Evolutionary conservation across 495 filamentous ascomycete genomes (phyloP).

Genomic region (Monascus purpureus): DNA sequence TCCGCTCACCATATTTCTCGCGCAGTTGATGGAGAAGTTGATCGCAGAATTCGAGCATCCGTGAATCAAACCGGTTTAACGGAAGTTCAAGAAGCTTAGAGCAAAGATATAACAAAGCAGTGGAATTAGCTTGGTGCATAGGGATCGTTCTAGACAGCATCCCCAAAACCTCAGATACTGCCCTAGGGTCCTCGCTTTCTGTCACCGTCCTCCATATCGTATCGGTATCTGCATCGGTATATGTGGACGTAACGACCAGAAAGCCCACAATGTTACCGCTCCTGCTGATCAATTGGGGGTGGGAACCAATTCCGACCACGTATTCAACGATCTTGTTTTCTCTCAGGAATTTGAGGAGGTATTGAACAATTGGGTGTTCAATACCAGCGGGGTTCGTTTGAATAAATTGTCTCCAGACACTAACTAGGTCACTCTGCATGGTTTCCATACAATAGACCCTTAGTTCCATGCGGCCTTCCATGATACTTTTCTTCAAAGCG

Average conservation of each 20-base stretch:
- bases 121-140: slow-evolving; percentile 34
- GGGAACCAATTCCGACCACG: slow-evolving; percentile 80
- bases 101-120: slow-evolving; percentile 54
- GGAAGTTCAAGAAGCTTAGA: slow-evolving; percentile 58
- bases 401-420: slow-evolving; percentile 41
- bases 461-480: slow-evolving; percentile 79
- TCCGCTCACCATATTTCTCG: slow-evolving; percentile 13
- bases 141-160: slow-evolving; percentile 59
- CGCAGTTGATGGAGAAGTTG: slow-evolving; percentile 23
- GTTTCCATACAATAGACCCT: slow-evolving; percentile 56
- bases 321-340: slow-evolving; percentile 61
- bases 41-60: slow-evolving; percentile 36
- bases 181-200: slow-evolving; percentile 70
- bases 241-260: slow-evolving; percentile 66
- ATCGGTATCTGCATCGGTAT: slow-evolving; percentile 59
- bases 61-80: slow-evolving; percentile 40
- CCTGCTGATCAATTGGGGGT: slow-evolving; percentile 73
- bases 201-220: slow-evolving; percentile 73
- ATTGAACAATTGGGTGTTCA: slow-evolving; percentile 42
- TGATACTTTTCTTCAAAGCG: slow-evolving; percentile 53
- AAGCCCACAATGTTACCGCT: slow-evolving; percentile 79
- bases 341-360: slow-evolving; percentile 51
- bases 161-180: slow-evolving; percentile 60
- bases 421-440: slow-evolving; percentile 61
- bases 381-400: slow-evolving; percentile 19